These are phyloP conservation scores for Hortiboletus flavorubellus DNA, from an alignment of 768 basidiomycete genomes.

Conservation along the genomic window DNA sequence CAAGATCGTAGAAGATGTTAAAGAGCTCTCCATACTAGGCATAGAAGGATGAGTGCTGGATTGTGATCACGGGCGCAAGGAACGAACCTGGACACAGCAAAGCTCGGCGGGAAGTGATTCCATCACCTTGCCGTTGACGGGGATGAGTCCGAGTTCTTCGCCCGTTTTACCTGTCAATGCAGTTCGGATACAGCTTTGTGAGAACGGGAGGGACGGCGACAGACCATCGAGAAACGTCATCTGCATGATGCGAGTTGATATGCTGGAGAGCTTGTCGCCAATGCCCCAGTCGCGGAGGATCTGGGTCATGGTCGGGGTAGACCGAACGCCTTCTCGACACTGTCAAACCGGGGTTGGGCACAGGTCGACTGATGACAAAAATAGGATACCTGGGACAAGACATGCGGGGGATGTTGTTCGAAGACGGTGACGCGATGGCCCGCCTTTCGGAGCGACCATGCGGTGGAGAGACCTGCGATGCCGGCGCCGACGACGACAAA, in stretches of 20 bases:
- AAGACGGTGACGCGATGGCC: constrained; percentile 58
- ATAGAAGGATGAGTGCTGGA: not conserved
- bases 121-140: constrained; percentile 43
- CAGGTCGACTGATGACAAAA: too few relatives aligned
- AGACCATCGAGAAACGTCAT: constrained; percentile 20
- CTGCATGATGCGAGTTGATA: constrained; percentile 17
- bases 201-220: not conserved
- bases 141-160: constrained; percentile 41
- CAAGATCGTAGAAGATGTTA: constrained; percentile 45
- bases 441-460: constrained; percentile 47
- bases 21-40: constrained; percentile 52
- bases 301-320: constrained; percentile 57
- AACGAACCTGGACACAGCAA: constrained; percentile 42
- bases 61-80: not conserved
- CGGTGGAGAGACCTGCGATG: constrained; percentile 53
- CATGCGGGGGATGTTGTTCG: constrained; percentile 43
- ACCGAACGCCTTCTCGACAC: constrained; percentile 38
- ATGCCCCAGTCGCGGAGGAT: constrained; percentile 54
- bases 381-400: constrained; percentile 31
- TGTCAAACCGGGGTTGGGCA: constrained; percentile 1
- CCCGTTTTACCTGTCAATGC: constrained; percentile 37
- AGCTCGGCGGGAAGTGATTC: constrained; percentile 45
- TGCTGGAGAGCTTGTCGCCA: constrained; percentile 38
- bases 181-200: too few relatives aligned
- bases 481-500: constrained; percentile 27